These are phyloP conservation scores for Picea glauca DNA, from an alignment of 75 land plant genomes.

Conservation along the genomic window DNA sequence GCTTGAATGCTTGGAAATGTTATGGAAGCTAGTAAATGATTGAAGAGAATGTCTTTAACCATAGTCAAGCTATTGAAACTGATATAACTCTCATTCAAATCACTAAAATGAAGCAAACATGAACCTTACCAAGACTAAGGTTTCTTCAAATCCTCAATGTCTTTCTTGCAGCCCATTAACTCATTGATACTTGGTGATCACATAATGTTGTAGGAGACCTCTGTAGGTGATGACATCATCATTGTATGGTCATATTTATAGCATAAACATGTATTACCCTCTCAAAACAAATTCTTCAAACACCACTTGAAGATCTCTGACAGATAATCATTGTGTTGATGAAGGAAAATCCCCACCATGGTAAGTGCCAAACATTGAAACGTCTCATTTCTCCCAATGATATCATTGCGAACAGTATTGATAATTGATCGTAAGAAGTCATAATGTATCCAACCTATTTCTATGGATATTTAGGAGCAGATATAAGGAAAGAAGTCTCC, in stretches of 20 bases:
- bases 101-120: no score
- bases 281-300: no score
- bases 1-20: conserved; percentile 4
- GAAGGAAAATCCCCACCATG: no score
- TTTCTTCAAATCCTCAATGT: no score
- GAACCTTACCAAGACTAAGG: no score
- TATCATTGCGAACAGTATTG: conserved; percentile 46
- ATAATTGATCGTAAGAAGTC: conserved; percentile 42
- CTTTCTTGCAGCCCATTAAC: no score
- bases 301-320: no score
- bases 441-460: conserved; percentile 81
- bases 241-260: neutral
- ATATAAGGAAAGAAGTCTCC: conserved; percentile 92
- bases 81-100: neutral
- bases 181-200: no score
- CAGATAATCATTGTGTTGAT: no score
- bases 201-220: neutral
- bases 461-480: conserved; percentile 97
- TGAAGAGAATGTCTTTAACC: neutral
- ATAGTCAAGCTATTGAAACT: neutral
- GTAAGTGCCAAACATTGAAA: conserved; percentile 20
- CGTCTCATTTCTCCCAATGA: conserved; percentile 44
- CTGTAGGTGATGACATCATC: neutral
- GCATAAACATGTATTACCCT: no score
- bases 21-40: neutral